These are phyloP conservation scores for Colletotrichum sojae DNA, from an alignment of 2,329 filamentous ascomycete genomes.

Conservation along the genomic window DNA sequence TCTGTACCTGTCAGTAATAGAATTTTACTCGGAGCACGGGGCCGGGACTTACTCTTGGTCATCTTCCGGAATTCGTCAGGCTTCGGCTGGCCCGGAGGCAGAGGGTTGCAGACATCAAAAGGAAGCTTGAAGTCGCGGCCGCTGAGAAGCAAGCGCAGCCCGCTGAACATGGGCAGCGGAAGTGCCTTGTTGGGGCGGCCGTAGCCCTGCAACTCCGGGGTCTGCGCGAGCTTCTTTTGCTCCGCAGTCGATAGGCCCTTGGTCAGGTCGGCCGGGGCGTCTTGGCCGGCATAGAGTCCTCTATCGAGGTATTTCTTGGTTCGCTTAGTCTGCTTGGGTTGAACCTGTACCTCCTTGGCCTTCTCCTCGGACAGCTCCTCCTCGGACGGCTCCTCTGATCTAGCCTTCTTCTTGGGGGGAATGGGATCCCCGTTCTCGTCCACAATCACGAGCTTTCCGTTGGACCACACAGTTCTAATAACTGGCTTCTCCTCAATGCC, in stretches of 20 bases:
- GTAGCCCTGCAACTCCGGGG: slow-evolving; percentile 62
- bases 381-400: slow-evolving; percentile 44
- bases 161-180: slow-evolving; percentile 84
- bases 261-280: slow-evolving; percentile 62
- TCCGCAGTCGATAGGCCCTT: slow-evolving; percentile 64
- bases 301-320: slow-evolving; percentile 85
- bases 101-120: slow-evolving; percentile 89
- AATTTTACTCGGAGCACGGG: background rate
- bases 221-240: slow-evolving; percentile 65
- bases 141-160: slow-evolving; percentile 77
- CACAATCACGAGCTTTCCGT: slow-evolving; percentile 72
- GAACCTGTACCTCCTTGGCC: slow-evolving; percentile 54
- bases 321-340: slow-evolving; percentile 57
- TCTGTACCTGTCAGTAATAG: slow-evolving; percentile 59
- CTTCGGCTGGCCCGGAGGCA: slow-evolving; percentile 88
- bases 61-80: slow-evolving; percentile 94
- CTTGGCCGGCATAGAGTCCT: slow-evolving; percentile 90
- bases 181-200: slow-evolving; percentile 70
- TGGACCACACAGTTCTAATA: slow-evolving; percentile 73
- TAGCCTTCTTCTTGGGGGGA: slow-evolving; percentile 43
- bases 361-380: slow-evolving; percentile 47
- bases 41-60: slow-evolving; percentile 81
- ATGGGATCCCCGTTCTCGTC: slow-evolving; percentile 55
- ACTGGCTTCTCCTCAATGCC: slow-evolving; percentile 72
- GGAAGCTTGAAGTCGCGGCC: slow-evolving; percentile 90